Conservation (phyloP, 2,329 filamentous ascomycete species). For the Claviceps africana region DNA sequence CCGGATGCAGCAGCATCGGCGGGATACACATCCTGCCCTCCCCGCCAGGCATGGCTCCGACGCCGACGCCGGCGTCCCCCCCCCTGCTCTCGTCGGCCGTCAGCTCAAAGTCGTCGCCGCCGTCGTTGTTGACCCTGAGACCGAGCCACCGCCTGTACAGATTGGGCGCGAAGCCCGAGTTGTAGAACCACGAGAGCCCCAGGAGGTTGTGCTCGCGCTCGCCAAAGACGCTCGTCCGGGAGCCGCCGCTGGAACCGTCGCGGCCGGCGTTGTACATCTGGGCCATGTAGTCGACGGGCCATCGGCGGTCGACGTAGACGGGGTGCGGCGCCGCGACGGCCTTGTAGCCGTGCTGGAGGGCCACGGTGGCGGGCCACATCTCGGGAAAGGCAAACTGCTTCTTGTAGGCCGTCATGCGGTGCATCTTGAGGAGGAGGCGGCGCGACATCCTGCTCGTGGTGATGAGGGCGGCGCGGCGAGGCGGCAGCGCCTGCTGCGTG, state of each 20-base stretch:
- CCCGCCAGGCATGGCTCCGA: constrained; percentile 45
- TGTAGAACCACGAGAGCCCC: constrained; percentile 86
- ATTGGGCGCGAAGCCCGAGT: constrained; percentile 66
- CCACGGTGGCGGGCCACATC: constrained; percentile 85
- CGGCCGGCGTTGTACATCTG: constrained; percentile 66
- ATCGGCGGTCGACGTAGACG: constrained; percentile 72
- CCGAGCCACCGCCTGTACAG: constrained; percentile 80
- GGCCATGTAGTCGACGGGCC: constrained; percentile 68
- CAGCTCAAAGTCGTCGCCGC: constrained; percentile 62
- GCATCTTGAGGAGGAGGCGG: constrained; percentile 72
- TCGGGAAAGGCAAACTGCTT: constrained; percentile 89
- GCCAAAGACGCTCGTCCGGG: constrained; percentile 59
- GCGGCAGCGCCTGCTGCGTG: constrained; percentile 39
- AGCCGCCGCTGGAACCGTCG: constrained; percentile 61
- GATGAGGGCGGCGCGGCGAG: constrained; percentile 76
- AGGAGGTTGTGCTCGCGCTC: constrained; percentile 80
- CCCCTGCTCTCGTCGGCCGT: constrained; percentile 38
- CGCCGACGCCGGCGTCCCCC: constrained; percentile 30
- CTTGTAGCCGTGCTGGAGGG: constrained; percentile 85
- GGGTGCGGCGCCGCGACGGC: constrained; percentile 85
- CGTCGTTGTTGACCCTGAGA: constrained; percentile 62
- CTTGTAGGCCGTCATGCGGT: constrained; percentile 70
- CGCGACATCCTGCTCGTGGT: constrained; percentile 74
- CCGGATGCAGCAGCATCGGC: constrained; percentile 76
- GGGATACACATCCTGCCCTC: constrained; percentile 85